Evolutionary conservation across 305 asterid genomes (phyloP).

Genomic region (Fraxinus paxiana): DNA sequence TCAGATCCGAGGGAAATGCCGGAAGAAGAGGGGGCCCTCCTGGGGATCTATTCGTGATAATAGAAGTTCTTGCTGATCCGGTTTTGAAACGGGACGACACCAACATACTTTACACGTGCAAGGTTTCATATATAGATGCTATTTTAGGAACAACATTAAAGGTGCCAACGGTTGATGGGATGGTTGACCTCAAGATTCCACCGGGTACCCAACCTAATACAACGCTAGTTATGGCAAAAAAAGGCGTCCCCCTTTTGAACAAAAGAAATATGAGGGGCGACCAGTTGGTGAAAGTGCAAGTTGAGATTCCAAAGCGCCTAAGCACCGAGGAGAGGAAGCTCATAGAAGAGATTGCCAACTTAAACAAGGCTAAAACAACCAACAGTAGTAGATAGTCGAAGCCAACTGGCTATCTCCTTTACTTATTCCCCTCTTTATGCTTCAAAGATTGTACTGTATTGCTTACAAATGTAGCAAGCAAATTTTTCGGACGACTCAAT

Average conservation of each 20-base stretch:
- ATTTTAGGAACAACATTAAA: constrained; percentile 73
- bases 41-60: constrained; percentile 75
- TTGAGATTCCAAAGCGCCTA: constrained; percentile 86
- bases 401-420: not conserved
- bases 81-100: constrained; percentile 75
- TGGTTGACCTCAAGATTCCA: constrained; percentile 80
- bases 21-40: constrained; percentile 89
- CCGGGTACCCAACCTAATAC: constrained; percentile 92
- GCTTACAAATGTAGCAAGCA: not conserved
- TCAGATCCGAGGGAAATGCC: constrained; percentile 81
- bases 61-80: constrained; percentile 70
- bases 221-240: constrained; percentile 86
- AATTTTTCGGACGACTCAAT: not conserved
- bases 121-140: constrained; percentile 79
- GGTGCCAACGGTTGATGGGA: constrained; percentile 91
- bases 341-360: constrained; percentile 75
- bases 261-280: constrained; percentile 82
- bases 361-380: constrained; percentile 68
- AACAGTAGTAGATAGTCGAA: constrained; percentile 45
- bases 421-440: not conserved
- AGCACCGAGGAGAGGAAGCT: constrained; percentile 84
- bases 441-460: not conserved
- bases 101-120: constrained; percentile 74
- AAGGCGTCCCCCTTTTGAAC: constrained; percentile 72
- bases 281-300: constrained; percentile 87